phyloP scores from a whole-genome alignment of 495 filamentous ascomycete genomes.

The Xylaria scruposa region DNA sequence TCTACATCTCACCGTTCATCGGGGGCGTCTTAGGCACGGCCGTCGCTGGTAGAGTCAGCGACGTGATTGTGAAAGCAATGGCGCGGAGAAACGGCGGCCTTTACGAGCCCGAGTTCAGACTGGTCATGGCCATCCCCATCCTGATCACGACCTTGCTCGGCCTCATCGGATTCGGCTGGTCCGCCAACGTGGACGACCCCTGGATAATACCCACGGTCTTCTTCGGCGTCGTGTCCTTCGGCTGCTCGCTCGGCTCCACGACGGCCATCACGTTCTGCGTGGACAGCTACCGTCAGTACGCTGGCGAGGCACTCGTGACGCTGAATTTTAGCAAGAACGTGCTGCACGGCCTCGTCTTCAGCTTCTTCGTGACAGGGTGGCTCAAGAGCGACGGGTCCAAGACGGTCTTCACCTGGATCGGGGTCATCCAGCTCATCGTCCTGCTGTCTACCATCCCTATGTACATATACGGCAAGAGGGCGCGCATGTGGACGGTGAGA shows the following conservation, averaged over 20 bases:
- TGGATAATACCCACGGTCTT: conserved; percentile 95
- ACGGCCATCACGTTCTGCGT: conserved; percentile 95
- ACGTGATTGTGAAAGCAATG: conserved; percentile 81
- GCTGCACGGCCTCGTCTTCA: conserved; percentile 88
- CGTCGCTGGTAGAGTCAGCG: conserved; percentile 87
- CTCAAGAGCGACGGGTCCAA: conserved; percentile 75
- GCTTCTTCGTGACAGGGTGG: conserved; percentile 90
- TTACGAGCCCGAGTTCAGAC: conserved; percentile 94
- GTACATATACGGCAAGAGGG: conserved; percentile 94
- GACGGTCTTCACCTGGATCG: conserved; percentile 80
- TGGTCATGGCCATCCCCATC: conserved; percentile 89
- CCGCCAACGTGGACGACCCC: conserved; percentile 70
- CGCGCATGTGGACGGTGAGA: conserved; percentile 95
- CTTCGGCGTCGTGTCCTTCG: conserved; percentile 92
- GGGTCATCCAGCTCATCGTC: conserved; percentile 83
- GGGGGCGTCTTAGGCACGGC: conserved; percentile 90
- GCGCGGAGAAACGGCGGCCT: conserved; percentile 85
- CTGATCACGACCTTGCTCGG: conserved; percentile 81
- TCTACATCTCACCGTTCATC: conserved; percentile 90
- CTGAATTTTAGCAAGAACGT: conserved; percentile 95
- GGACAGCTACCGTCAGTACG: conserved; percentile 92
- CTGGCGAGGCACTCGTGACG: conserved; percentile 92
- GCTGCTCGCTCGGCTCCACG: conserved; percentile 90
- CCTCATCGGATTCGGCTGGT: conserved; percentile 95
- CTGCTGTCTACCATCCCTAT: conserved; percentile 83